A percentile compares a stretch with the other conserved stretches of the same genome.
These are phyloP conservation scores for Adansonia grandidieri DNA, from an alignment of 441 rosid species.

Conservation along the genomic window DNA sequence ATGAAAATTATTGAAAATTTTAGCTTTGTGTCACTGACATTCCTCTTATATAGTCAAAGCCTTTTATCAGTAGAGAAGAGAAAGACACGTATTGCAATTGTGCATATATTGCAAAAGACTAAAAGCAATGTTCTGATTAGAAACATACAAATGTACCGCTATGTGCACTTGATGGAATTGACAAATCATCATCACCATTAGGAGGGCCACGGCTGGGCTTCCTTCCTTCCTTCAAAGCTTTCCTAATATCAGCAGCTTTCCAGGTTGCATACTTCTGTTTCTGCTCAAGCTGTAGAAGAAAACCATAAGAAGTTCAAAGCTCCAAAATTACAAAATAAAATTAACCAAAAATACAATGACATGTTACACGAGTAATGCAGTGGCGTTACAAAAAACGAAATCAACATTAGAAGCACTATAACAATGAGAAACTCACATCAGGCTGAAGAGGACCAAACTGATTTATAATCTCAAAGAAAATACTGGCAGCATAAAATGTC, in stretches of 20 bases:
- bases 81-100: not conserved
- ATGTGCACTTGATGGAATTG: conserved; percentile 49
- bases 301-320: conserved; percentile 3
- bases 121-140: conserved; percentile 21
- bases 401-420: not conserved
- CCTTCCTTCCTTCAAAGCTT: conserved; percentile 95
- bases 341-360: not conserved
- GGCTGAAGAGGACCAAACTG: conserved; percentile 88
- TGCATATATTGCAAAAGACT: conserved; percentile 15
- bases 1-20: conserved; percentile 9
- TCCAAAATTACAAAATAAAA: too few species aligned
- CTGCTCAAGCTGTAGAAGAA: conserved; percentile 65
- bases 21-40: too few species aligned
- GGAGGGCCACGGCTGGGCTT: conserved; percentile 91
- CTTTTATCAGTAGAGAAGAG: not conserved
- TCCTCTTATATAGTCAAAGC: not conserved
- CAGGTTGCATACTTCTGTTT: conserved; percentile 94
- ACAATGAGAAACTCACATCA: conserved; percentile 63
- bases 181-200: conserved; percentile 60
- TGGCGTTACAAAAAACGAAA: not conserved
- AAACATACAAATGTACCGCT: conserved; percentile 60
- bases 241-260: conserved; percentile 97
- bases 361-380: conserved; percentile 13
- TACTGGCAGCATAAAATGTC: conserved; percentile 96
- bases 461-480: conserved; percentile 85